Evolutionary conservation across 179 eudicot genomes (phyloP).

Genomic region (Actinidia arguta): DNA sequence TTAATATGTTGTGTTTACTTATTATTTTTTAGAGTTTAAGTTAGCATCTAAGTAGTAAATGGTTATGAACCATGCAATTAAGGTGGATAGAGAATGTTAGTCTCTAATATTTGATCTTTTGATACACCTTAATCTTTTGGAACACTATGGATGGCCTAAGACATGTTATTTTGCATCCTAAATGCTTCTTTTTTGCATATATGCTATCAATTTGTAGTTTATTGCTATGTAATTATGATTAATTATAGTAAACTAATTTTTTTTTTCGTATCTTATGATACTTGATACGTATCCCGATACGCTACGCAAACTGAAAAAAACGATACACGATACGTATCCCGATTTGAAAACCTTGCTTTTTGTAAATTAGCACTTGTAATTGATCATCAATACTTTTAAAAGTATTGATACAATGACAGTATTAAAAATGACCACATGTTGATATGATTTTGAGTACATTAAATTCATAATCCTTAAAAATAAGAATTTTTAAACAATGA

Average conservation of each 20-base stretch:
- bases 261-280: too few relatives aligned
- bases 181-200: background rate
- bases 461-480: too few relatives aligned
- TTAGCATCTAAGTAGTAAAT: background rate
- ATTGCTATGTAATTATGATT: background rate
- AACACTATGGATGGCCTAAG: background rate
- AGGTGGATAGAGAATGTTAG: background rate
- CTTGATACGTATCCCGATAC: too few relatives aligned
- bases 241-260: background rate
- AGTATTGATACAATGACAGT: too few relatives aligned
- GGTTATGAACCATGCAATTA: background rate
- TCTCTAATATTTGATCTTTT: background rate
- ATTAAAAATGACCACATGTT: too few relatives aligned
- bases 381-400: too few relatives aligned
- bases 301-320: too few relatives aligned
- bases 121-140: background rate
- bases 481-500: too few relatives aligned
- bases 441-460: too few relatives aligned
- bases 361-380: too few relatives aligned
- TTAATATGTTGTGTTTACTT: background rate
- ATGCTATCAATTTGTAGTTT: background rate
- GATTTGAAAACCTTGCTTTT: too few relatives aligned
- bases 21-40: background rate
- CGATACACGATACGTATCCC: too few relatives aligned
- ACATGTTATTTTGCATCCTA: background rate